These are phyloP conservation scores for Colletotrichum endophyticum DNA, from an alignment of 2,329 filamentous ascomycete genomes.

Conservation along the genomic window DNA sequence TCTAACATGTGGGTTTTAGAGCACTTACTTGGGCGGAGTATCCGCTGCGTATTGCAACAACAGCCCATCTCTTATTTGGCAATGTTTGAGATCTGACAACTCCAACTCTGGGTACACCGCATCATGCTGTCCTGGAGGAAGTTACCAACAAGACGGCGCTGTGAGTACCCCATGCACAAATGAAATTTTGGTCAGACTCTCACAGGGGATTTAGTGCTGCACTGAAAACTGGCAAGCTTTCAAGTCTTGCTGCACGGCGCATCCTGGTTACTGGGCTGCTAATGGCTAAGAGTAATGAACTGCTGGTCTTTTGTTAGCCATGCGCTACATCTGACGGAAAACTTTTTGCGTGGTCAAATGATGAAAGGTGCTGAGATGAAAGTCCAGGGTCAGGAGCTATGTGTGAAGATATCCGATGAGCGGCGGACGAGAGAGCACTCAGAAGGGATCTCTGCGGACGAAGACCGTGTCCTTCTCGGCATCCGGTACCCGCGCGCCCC, in stretches of 20 bases:
- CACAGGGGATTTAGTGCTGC: neutral
- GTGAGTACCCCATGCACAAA: neutral
- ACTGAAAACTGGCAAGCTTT: neutral
- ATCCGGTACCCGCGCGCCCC: neutral
- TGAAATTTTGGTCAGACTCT: neutral
- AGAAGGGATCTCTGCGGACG: accelerated
- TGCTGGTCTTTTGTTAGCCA: neutral
- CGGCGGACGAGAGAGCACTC: neutral
- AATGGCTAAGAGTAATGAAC: neutral
- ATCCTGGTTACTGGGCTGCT: neutral
- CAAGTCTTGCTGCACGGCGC: neutral
- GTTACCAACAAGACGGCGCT: neutral
- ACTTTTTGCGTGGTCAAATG: accelerated
- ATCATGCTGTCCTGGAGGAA: neutral
- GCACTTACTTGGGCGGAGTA: neutral
- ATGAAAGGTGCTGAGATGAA: accelerated
- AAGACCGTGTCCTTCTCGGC: neutral
- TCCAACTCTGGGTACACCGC: neutral
- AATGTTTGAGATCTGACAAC: neutral
- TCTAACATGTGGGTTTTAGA: neutral
- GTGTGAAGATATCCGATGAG: accelerated
- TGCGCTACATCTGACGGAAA: neutral
- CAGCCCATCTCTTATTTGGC: neutral
- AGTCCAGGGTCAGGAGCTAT: accelerated
- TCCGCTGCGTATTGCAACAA: neutral